phyloP scores from a whole-genome alignment of 257 asterid species.

The Nicotiana otophora region DNA sequence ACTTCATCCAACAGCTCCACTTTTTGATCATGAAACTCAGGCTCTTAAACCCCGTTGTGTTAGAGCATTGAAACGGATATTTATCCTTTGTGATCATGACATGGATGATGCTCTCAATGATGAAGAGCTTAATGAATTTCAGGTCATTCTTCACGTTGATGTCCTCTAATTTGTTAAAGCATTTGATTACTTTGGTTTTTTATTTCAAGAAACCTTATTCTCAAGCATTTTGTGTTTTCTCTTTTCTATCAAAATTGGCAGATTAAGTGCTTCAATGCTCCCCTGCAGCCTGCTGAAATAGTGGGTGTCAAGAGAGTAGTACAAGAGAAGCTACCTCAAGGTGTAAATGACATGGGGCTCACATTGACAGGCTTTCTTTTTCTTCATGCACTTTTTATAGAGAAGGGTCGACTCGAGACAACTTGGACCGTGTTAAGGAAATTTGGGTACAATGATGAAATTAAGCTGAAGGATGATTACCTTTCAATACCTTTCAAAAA shows the following conservation, averaged over 20 bases:
- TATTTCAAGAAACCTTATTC: background rate
- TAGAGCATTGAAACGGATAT: slow-evolving; percentile 84
- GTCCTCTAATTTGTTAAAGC: background rate
- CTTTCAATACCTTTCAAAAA: slow-evolving; percentile 61
- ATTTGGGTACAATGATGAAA: slow-evolving; percentile 84
- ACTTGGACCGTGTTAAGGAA: slow-evolving; percentile 87
- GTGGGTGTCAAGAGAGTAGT: slow-evolving; percentile 83
- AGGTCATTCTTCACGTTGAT: slow-evolving; percentile 41
- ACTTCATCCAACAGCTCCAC: slow-evolving; percentile 94
- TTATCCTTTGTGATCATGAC: slow-evolving; percentile 84
- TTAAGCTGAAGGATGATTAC: slow-evolving; percentile 69
- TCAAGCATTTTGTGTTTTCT: slow-evolving; percentile 7
- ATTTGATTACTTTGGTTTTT: background rate
- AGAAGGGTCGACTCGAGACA: slow-evolving; percentile 87
- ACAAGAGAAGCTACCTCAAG: slow-evolving; percentile 83
- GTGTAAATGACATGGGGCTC: slow-evolving; percentile 84
- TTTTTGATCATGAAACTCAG: slow-evolving; percentile 87
- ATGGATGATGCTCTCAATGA: slow-evolving; percentile 86
- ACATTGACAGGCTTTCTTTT: slow-evolving; percentile 85
- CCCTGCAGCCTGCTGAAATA: slow-evolving; percentile 84
- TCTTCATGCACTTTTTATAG: slow-evolving; percentile 91
- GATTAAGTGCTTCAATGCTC: slow-evolving; percentile 91
- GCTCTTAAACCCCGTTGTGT: slow-evolving; percentile 77
- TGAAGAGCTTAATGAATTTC: slow-evolving; percentile 90
- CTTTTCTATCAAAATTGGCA: slow-evolving; percentile 17